These are phyloP conservation scores for Dissophora ornata DNA, from an alignment of 192 early-diverging fungal genomes.

Conservation along the genomic window DNA sequence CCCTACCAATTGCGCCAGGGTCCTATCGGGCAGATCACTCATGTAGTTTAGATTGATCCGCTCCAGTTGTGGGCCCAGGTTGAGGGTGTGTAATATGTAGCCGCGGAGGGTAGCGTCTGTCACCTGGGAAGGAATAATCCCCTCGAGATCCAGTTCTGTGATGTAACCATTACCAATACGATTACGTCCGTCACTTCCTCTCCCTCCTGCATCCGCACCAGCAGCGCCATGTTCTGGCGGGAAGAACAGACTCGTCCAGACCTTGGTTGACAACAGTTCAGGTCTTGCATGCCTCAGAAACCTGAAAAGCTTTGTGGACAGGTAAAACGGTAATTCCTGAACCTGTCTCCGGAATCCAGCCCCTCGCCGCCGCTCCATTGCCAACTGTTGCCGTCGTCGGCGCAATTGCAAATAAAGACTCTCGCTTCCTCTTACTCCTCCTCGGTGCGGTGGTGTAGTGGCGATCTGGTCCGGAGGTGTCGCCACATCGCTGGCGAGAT, in stretches of 20 bases:
- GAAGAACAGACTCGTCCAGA: slow-evolving; percentile 44
- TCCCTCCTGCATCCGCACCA: too few species aligned
- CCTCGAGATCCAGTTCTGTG: slow-evolving; percentile 38
- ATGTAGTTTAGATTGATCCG: slow-evolving; percentile 30
- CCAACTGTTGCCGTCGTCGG: background rate
- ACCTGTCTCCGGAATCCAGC: slow-evolving; percentile 15
- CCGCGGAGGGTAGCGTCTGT: slow-evolving; percentile 15
- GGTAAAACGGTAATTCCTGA: slow-evolving; percentile 20
- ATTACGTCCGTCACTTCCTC: background rate
- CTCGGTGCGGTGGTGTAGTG: too few species aligned
- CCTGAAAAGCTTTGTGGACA: slow-evolving; percentile 27
- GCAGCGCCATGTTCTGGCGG: background rate
- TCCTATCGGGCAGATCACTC: slow-evolving; percentile 21
- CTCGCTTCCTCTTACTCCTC: too few species aligned
- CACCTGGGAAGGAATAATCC: slow-evolving; percentile 32
- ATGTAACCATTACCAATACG: background rate
- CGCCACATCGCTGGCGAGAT: slow-evolving; percentile 17
- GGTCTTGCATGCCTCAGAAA: slow-evolving; percentile 19
- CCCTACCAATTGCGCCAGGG: slow-evolving; percentile 19
- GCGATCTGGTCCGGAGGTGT: too few species aligned
- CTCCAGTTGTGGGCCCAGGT: slow-evolving; percentile 24
- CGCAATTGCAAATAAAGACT: background rate
- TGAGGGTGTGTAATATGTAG: slow-evolving; percentile 13
- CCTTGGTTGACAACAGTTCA: slow-evolving; percentile 21
- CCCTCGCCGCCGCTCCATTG: background rate